These are phyloP conservation scores for Dovyalis caffra DNA, from an alignment of 345 rosid species.

Conservation along the genomic window DNA sequence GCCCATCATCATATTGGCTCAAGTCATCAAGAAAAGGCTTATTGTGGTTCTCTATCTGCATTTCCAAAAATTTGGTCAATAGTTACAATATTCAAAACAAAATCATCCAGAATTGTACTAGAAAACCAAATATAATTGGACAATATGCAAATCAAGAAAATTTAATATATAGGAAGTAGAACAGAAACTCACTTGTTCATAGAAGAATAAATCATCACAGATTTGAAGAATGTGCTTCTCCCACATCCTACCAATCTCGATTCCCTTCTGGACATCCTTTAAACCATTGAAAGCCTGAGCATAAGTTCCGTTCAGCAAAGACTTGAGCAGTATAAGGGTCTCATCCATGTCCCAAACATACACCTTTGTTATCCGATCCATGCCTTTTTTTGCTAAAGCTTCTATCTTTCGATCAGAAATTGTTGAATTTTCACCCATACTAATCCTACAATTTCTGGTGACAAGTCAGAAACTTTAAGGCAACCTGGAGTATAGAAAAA, in stretches of 20 bases:
- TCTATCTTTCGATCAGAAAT: constrained; percentile 19
- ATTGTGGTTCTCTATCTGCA: constrained; percentile 79
- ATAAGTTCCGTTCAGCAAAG: constrained; percentile 65
- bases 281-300: constrained; percentile 49
- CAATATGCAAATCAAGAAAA: not conserved
- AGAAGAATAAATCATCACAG: constrained; percentile 70
- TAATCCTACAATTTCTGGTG: not conserved
- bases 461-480: not conserved
- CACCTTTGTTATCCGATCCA: constrained; percentile 44
- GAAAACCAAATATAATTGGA: not conserved
- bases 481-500: not conserved
- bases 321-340: constrained; percentile 85
- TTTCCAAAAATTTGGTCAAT: not conserved
- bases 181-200: constrained; percentile 57
- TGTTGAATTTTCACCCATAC: constrained; percentile 29
- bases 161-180: not conserved
- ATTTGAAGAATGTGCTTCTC: constrained; percentile 72
- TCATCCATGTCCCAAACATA: constrained; percentile 94
- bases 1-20: constrained; percentile 63
- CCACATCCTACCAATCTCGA: constrained; percentile 76
- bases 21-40: constrained; percentile 66
- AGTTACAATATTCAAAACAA: not conserved
- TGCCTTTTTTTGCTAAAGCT: constrained; percentile 17
- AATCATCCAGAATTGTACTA: not conserved
- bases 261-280: constrained; percentile 67